Evolutionary conservation across 106 monocot species (phyloP), one percentile per base, ranked within the genome.

Genomic region (Allium cepa): DNA sequence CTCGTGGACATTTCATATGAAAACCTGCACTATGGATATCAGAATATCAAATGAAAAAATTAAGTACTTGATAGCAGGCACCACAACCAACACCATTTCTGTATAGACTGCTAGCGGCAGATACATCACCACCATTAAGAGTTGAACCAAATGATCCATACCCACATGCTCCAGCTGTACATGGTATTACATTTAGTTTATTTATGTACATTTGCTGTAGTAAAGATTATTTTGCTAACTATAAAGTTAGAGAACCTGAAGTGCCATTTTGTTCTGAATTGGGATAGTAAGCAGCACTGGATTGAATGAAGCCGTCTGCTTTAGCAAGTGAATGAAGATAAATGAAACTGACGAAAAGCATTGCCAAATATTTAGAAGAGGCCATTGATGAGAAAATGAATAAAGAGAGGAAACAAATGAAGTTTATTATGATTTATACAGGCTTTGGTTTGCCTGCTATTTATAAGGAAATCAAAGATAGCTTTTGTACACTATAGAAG

Each of bases 91-190:
- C 75, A 8, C 87, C 87, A 60, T 78, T 80, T 50, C 83, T 77
- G 71, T 87, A 87, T n/a, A 87, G 87, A 69, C 36, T 69, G 49
- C 79, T 80, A 11, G 87, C 79, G 26, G 83, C 87, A 8, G 87
- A 87, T 69, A 87, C 87, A 78, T 87, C 87, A 0, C 87, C 83
- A 18, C 83, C 83, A 49, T 87, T 83, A 55, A 87, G 74, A 47
- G 76, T 80, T 15, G 83, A 77, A n/a, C 83, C 87, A 17, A 72
- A 83, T 7, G 77, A 67, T 1, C 80, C 73, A 52, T 76, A 87
- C 47, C 77, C 87, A 18, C 87, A 87, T 49, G 83, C 79, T 0
- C 87, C 87, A 26, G 11, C 87, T 87, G 56, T 36, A 36, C 36
- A 36, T 36, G 36, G 3, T 36, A 36, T 36, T 36, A 36, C 3